phyloP scores from a whole-genome alignment of 1,284 basidiomycete genomes.

The Trichosporon asahii region DNA sequence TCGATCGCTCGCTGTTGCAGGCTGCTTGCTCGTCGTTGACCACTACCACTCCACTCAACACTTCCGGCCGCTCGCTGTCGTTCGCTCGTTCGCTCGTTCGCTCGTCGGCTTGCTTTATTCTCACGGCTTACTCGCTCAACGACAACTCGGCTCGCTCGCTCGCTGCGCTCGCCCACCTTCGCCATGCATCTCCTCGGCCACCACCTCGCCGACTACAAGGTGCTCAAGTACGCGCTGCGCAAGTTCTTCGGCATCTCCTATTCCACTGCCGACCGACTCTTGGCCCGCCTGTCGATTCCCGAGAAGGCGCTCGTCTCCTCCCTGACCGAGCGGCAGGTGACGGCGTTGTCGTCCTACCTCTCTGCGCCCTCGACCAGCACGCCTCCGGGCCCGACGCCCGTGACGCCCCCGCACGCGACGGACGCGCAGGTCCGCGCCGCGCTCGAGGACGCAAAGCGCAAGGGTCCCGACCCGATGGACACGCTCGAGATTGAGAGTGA shows the following conservation, averaged over 20 bases:
- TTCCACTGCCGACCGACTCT: slow-evolving; percentile 51
- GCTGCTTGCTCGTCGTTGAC: background rate
- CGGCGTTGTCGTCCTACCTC: slow-evolving; percentile 56
- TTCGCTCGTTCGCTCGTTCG: background rate
- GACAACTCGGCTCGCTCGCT: no score
- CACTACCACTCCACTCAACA: background rate
- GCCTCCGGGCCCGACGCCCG: slow-evolving; percentile 41
- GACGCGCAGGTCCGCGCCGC: slow-evolving; percentile 4
- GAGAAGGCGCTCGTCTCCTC: slow-evolving; percentile 48
- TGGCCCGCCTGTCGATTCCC: slow-evolving; percentile 57
- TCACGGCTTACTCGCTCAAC: background rate
- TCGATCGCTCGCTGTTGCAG: background rate
- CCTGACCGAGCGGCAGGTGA: slow-evolving; percentile 57
- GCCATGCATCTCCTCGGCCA: slow-evolving; percentile 54
- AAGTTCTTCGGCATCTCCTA: slow-evolving; percentile 57
- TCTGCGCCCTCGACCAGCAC: slow-evolving; percentile 54
- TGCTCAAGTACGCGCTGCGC: slow-evolving; percentile 55
- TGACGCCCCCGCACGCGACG: slow-evolving; percentile 10
- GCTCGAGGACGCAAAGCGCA: slow-evolving; percentile 4
- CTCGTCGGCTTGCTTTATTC: background rate
- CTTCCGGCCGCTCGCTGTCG: background rate
- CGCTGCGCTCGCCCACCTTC: slow-evolving; percentile 6
- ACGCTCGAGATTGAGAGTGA: slow-evolving; percentile 57
- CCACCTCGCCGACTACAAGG: slow-evolving; percentile 54
- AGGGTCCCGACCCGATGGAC: slow-evolving; percentile 48